A percentile compares a stretch with the other conserved stretches of the same genome.
Conservation (phyloP, 169 alveolate genomes). For the Eimeria falciformis region DNA sequence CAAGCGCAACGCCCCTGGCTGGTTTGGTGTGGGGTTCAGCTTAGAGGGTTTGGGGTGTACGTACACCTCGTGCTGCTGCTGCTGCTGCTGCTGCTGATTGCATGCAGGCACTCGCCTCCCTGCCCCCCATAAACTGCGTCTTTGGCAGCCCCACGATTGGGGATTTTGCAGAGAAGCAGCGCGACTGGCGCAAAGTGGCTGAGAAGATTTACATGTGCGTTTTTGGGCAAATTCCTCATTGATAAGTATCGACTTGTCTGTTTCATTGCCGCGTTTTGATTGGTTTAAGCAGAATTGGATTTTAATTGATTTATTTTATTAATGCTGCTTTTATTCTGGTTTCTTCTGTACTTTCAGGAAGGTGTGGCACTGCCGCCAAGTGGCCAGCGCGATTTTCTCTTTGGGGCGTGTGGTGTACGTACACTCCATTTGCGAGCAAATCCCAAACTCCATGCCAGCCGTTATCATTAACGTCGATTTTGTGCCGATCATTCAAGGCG, state of each 20-base stretch:
- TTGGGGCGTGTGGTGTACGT: conserved; percentile 49
- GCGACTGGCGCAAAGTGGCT: background rate
- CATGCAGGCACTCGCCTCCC: background rate
- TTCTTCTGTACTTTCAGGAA: background rate
- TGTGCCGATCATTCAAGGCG: conserved; percentile 29
- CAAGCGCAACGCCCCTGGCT: too few relatives aligned
- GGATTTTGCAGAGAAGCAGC: conserved; percentile 6
- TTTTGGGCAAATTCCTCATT: too few relatives aligned
- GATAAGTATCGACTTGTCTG: too few relatives aligned
- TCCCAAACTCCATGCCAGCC: background rate
- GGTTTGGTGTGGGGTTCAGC: background rate
- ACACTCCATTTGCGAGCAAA: conserved; percentile 3
- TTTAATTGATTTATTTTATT: too few relatives aligned
- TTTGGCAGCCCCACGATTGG: conserved; percentile 36
- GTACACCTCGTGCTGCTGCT: background rate
- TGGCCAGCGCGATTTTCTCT: conserved; percentile 4
- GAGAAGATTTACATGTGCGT: conserved; percentile 22
- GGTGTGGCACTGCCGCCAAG: conserved; percentile 13
- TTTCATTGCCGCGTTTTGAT: too few relatives aligned
- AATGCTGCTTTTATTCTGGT: background rate
- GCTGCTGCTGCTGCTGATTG: background rate
- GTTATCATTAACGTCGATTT: conserved; percentile 6
- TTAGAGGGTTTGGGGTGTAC: background rate
- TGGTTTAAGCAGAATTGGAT: too few relatives aligned
- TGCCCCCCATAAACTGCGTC: conserved; percentile 43